Conservation (phyloP, 176 grass and related monocot genomes). For the Alloteropsis semialata region DNA sequence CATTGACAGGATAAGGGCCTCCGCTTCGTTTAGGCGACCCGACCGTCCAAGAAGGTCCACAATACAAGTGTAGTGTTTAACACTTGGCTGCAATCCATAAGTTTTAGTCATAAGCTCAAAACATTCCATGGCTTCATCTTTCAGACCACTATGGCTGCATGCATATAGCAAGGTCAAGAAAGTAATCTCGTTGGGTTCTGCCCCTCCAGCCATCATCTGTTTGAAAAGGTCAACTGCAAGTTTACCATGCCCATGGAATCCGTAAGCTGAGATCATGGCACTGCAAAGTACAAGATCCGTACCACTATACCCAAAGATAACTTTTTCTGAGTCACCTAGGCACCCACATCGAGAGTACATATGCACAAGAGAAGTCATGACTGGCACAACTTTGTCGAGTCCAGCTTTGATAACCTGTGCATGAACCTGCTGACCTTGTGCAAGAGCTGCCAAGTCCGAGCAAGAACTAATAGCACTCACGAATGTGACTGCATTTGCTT, state of each 20-base stretch:
- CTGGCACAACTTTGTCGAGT: slow-evolving; percentile 30
- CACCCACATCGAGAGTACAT: slow-evolving; percentile 71
- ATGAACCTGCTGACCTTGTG: slow-evolving; percentile 59
- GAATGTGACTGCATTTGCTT: slow-evolving; percentile 40
- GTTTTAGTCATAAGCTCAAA: slow-evolving; percentile 58
- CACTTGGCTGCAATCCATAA: slow-evolving; percentile 47
- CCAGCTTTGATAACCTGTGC: slow-evolving; percentile 46
- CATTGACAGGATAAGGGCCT: slow-evolving; percentile 60
- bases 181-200: slow-evolving; percentile 55
- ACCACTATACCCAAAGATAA: slow-evolving; percentile 33
- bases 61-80: slow-evolving; percentile 67
- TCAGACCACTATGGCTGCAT: slow-evolving; percentile 75
- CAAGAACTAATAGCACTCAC: slow-evolving; percentile 58
- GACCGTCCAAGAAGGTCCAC: slow-evolving; percentile 73
- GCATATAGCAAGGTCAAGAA: slow-evolving; percentile 76
- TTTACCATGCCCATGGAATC: slow-evolving; percentile 63
- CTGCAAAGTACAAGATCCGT: slow-evolving; percentile 53
- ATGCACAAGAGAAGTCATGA: slow-evolving; percentile 60
- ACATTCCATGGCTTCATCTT: slow-evolving; percentile 47
- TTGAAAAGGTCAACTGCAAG: slow-evolving; percentile 52
- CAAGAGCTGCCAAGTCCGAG: slow-evolving; percentile 62
- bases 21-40: slow-evolving; percentile 49
- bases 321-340: slow-evolving; percentile 48
- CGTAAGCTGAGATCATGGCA: slow-evolving; percentile 61
- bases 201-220: slow-evolving; percentile 38